Evolutionary conservation across 495 filamentous ascomycete species (phyloP).

Genomic region (Daldinia childiae): DNA sequence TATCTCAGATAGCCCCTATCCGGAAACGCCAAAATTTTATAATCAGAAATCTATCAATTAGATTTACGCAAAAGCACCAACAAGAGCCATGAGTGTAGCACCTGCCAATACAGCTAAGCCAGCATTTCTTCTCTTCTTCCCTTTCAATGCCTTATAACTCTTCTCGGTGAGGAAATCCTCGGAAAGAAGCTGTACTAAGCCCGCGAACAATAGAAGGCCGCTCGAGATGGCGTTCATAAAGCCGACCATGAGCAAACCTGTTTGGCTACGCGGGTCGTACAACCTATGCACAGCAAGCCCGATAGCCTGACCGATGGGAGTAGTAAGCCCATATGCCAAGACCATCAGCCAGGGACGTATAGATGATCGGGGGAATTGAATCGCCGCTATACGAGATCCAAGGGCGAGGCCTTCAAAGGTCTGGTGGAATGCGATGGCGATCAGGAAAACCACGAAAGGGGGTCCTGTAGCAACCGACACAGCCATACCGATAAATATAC

Average conservation of each 20-base stretch:
- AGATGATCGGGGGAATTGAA: constrained; percentile 65
- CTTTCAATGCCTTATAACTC: constrained; percentile 79
- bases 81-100: constrained; percentile 82
- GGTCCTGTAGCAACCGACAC: constrained; percentile 82
- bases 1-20: constrained; percentile 6
- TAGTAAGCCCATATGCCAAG: constrained; percentile 88
- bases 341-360: constrained; percentile 92
- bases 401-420: constrained; percentile 79
- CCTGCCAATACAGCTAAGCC: constrained; percentile 80
- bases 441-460: constrained; percentile 79
- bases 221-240: constrained; percentile 91
- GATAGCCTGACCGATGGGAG: constrained; percentile 89
- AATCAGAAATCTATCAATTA: background rate
- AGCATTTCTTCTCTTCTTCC: constrained; percentile 75
- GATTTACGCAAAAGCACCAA: constrained; percentile 84
- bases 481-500: constrained; percentile 90
- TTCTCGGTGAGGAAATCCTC: constrained; percentile 93
- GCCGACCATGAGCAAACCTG: constrained; percentile 88
- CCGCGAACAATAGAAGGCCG: constrained; percentile 88
- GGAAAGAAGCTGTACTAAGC: constrained; percentile 88
- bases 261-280: constrained; percentile 84
- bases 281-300: constrained; percentile 82
- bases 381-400: constrained; percentile 74
- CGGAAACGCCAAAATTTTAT: constrained; percentile 24
- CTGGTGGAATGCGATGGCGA: constrained; percentile 85